phyloP scores from a whole-genome alignment of 345 rosid genomes.

The Brassica cretica region DNA sequence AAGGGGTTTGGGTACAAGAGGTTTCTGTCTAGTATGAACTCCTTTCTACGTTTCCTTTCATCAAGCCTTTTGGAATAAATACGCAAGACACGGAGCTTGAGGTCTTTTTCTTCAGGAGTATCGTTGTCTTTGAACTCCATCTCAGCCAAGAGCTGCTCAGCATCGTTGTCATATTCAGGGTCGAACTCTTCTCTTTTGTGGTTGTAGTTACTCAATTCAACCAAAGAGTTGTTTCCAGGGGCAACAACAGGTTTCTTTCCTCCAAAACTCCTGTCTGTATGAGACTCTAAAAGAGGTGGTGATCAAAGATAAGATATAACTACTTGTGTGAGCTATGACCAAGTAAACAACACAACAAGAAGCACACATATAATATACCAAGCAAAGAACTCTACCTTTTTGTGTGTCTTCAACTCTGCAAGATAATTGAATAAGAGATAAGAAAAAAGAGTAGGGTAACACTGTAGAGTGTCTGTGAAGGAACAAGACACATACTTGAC shows the following conservation, averaged over 20 bases:
- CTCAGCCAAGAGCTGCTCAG: constrained; percentile 94
- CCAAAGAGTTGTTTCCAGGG: constrained; percentile 60
- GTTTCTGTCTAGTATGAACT: constrained; percentile 85
- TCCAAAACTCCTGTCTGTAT: constrained; percentile 55
- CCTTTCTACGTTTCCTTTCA: constrained; percentile 93
- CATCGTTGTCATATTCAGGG: constrained; percentile 93
- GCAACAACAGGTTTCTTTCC: constrained; percentile 63
- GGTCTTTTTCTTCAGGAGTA: constrained; percentile 78
- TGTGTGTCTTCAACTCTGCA: constrained; percentile 77
- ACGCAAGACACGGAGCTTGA: constrained; percentile 80
- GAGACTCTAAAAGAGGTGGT: constrained; percentile 37
- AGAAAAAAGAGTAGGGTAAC: constrained; percentile 23
- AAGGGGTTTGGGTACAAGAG: constrained; percentile 68
- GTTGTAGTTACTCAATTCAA: constrained; percentile 79
- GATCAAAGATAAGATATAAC: background rate
- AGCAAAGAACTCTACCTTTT: constrained; percentile 55
- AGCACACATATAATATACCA: constrained; percentile 53
- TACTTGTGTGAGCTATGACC: constrained; percentile 12
- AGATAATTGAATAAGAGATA: constrained; percentile 30
- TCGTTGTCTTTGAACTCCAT: constrained; percentile 96
- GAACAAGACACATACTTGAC: constrained; percentile 63
- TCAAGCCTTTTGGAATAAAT: constrained; percentile 92
- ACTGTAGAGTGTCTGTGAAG: constrained; percentile 25
- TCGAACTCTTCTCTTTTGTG: constrained; percentile 87
- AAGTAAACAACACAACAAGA: background rate